Base-by-base conservation (phyloP, 371 early-diverging fungal species). In the Umbelopsis sp. region DNA sequence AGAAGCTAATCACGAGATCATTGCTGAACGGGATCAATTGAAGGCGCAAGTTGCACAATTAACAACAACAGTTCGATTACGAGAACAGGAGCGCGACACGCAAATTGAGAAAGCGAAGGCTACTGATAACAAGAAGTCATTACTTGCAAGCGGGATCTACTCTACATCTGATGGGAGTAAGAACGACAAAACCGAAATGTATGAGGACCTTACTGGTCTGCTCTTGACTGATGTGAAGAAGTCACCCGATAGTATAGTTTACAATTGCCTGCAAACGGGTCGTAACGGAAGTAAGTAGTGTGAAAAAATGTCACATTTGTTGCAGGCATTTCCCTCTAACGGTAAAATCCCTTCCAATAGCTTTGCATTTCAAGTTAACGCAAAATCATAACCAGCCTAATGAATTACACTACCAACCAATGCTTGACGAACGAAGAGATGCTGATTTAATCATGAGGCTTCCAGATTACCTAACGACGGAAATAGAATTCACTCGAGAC, bases 291-390 rank as follows among this genome's bases (percentile, higher is more conserved):
- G 74, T 74, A 70, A 66, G 74, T 74, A 12, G 29, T 22, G 12
- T 37, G 29, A 1, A 29, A 29, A 29, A 29, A 29, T 29, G 29
- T 29, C 29, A 29, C 29, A 29, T 4, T 4, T 29, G 29, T 4
- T 29, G 29, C 29, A 29, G 1, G 29, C 29, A 29, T 29, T 29
- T 29, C 29, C 29, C 4, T 29, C 29, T 29, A 29, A 29, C 29
- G 29, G 1, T 22, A 22, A 22, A 29, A 29, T 14, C 44, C 0
- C 22, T 32, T 25, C 24, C n/a, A 16, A 10, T 48, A 74, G 74
- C 70, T 16, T 63, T 74, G 6, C 74, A 70, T 63, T 74, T 70
- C 65, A 74, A 74, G 63, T 53, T 74, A 9, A 18, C 68, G n/a
- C 67, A 69, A n/a, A 52, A 44, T 11, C 38, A 63, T 14, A 38